These are phyloP conservation scores for Cyclotella kingstonii DNA, from an alignment of 108 stramenopile genomes.

Conservation along the genomic window DNA sequence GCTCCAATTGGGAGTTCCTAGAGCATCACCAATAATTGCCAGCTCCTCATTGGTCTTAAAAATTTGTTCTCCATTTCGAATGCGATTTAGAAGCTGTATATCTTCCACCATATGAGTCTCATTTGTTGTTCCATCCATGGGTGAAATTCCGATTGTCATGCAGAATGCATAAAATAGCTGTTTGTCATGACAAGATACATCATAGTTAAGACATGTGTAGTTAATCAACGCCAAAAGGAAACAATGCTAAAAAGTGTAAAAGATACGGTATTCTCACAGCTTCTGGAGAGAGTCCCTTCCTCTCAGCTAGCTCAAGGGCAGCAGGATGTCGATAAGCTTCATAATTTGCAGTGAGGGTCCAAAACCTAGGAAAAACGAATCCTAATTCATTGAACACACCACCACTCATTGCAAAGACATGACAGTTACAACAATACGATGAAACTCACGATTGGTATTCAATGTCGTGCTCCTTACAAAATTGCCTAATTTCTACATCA, in stretches of 20 bases:
- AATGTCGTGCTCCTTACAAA: constrained; percentile 74
- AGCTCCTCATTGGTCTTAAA: constrained; percentile 27
- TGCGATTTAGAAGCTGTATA: constrained; percentile 32
- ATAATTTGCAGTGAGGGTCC: constrained; percentile 61
- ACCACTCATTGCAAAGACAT: background rate
- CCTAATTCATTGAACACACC: too few species aligned
- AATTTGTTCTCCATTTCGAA: constrained; percentile 34
- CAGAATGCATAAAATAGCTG: constrained; percentile 50
- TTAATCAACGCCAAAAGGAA: background rate
- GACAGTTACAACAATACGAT: background rate
- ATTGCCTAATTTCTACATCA: constrained; percentile 49
- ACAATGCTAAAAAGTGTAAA: too few species aligned
- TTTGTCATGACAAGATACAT: background rate
- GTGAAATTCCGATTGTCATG: constrained; percentile 47
- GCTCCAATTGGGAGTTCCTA: constrained; percentile 18
- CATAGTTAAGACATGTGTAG: background rate
- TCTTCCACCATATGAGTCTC: constrained; percentile 44
- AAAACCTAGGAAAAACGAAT: too few species aligned
- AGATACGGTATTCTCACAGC: constrained; percentile 15
- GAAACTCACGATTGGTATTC: constrained; percentile 72
- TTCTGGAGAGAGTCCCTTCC: constrained; percentile 37
- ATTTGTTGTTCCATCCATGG: constrained; percentile 40
- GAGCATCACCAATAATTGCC: constrained; percentile 26
- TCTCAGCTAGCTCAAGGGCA: constrained; percentile 32
- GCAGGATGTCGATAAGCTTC: constrained; percentile 34